Evolutionary conservation across 208 protist species (phyloP).

Genomic region (Crithidia thermophila): DNA sequence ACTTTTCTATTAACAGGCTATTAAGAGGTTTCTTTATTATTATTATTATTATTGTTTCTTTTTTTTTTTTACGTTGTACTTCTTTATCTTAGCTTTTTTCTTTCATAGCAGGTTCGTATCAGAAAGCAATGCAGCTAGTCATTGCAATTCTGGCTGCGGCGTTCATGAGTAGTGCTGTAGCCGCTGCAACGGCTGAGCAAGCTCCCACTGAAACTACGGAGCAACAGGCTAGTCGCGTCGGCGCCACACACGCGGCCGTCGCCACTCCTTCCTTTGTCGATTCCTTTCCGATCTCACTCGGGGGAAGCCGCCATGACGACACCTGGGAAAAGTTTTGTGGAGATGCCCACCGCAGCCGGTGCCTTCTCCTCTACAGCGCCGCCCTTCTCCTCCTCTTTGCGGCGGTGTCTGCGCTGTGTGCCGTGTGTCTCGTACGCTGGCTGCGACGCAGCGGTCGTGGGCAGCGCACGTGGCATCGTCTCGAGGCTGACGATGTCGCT

Average conservation of each 20-base stretch:
- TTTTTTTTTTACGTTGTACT: background rate
- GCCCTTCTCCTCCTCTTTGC: background rate
- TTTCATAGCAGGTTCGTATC: too few species aligned
- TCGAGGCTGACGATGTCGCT: background rate
- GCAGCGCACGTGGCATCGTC: background rate
- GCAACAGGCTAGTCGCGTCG: too few species aligned
- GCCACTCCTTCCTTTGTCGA: too few species aligned
- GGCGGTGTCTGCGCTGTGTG: background rate
- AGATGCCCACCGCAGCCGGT: background rate
- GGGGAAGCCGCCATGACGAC: too few species aligned
- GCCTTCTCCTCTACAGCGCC: background rate
- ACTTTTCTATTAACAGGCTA: background rate
- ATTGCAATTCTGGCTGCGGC: background rate
- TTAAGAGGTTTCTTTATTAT: background rate
- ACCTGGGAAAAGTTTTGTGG: slow-evolving; percentile 7
- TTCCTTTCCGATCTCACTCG: too few species aligned
- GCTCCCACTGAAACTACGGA: too few species aligned
- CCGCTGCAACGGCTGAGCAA: too few species aligned
- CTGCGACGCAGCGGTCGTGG: background rate
- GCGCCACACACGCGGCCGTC: too few species aligned
- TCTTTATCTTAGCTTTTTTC: slow-evolving; percentile 3
- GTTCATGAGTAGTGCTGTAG: slow-evolving; percentile 6
- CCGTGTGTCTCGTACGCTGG: slow-evolving; percentile 8
- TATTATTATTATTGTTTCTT: background rate
- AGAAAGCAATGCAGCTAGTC: background rate